A percentile compares a stretch with the other conserved stretches of the same genome.
These are phyloP conservation scores for Phalaenopsis aphrodite DNA, from an alignment of 106 monocot genomes.

Conservation along the genomic window DNA sequence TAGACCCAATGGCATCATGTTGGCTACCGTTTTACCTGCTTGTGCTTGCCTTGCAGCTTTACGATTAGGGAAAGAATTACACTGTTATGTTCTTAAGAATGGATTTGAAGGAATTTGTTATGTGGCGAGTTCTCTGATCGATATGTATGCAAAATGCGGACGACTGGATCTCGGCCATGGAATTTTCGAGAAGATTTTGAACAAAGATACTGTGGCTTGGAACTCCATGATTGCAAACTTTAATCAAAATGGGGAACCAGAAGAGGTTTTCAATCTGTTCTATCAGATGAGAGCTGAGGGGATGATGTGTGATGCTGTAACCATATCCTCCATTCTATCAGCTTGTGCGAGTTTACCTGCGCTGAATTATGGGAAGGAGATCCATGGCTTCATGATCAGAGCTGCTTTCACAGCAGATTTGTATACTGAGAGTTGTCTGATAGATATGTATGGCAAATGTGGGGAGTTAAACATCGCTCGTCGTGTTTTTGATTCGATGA, in stretches of 20 bases:
- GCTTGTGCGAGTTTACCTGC: constrained; percentile 70
- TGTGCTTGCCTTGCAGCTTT: constrained; percentile 57
- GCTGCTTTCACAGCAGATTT: constrained; percentile 35
- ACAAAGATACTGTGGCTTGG: constrained; percentile 70
- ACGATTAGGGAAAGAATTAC: constrained; percentile 64
- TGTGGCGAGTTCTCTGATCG: constrained; percentile 71
- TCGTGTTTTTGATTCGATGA: constrained; percentile 62
- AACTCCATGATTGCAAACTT: constrained; percentile 90
- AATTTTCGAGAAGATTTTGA: constrained; percentile 49
- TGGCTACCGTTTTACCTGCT: constrained; percentile 80
- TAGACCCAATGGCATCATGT: constrained; percentile 64
- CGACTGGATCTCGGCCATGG: constrained; percentile 54
- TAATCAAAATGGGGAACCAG: constrained; percentile 65
- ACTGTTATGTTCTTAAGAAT: constrained; percentile 55
- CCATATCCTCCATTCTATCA: constrained; percentile 64
- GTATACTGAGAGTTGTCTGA: constrained; percentile 65
- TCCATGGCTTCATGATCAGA: constrained; percentile 66
- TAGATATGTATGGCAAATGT: constrained; percentile 95
- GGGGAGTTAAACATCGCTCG: constrained; percentile 54
- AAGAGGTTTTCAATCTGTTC: constrained; percentile 58
- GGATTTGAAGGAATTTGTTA: constrained; percentile 51
- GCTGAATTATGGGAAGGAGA: constrained; percentile 68
- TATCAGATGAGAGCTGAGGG: constrained; percentile 66
- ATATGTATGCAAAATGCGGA: constrained; percentile 91
- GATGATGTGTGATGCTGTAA: constrained; percentile 51